Percentiles rank a stretch among this genome's conserved stretches.
Conservation (phyloP, 768 basidiomycete genomes). For the Amanita molliuscula region DNA sequence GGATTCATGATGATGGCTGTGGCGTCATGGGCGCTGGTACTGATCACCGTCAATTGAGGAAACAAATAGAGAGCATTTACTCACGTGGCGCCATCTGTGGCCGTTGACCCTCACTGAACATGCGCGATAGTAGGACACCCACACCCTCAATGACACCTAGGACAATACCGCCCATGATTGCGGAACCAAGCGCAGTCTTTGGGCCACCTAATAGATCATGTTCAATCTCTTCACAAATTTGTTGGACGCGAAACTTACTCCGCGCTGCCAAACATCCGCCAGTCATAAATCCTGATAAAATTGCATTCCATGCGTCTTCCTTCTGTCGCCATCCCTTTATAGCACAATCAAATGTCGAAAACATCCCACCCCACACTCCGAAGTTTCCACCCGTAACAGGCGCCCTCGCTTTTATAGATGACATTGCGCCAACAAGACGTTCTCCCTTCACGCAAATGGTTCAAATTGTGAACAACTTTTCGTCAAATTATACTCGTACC, state of each 20-base stretch:
- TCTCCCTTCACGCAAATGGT: slow-evolving; percentile 55
- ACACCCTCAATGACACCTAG: slow-evolving; percentile 94
- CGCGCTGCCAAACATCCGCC: slow-evolving; percentile 92
- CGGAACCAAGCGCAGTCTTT: slow-evolving; percentile 82
- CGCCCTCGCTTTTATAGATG: slow-evolving; percentile 95
- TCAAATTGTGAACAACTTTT: background rate
- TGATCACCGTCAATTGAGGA: slow-evolving; percentile 14
- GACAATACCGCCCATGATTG: slow-evolving; percentile 91
- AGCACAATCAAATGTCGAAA: slow-evolving; percentile 97
- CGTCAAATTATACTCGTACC: slow-evolving; percentile 34
- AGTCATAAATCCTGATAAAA: slow-evolving; percentile 96
- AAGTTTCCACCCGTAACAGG: slow-evolving; percentile 98
- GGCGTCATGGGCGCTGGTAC: slow-evolving; percentile 50
- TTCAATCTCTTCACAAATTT: background rate
- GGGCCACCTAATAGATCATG: slow-evolving; percentile 63
- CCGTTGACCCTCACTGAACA: slow-evolving; percentile 75
- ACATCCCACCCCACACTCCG: slow-evolving; percentile 95
- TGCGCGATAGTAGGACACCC: slow-evolving; percentile 82
- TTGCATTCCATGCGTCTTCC: slow-evolving; percentile 98
- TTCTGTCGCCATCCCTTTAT: slow-evolving; percentile 96
- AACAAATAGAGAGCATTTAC: slow-evolving; percentile 19
- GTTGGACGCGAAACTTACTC: slow-evolving; percentile 48
- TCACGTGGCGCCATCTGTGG: slow-evolving; percentile 73
- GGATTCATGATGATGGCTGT: slow-evolving; percentile 30
- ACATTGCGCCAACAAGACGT: slow-evolving; percentile 85